Conservation (phyloP, 192 early-diverging fungal species). For the Coemansia furcata region DNA sequence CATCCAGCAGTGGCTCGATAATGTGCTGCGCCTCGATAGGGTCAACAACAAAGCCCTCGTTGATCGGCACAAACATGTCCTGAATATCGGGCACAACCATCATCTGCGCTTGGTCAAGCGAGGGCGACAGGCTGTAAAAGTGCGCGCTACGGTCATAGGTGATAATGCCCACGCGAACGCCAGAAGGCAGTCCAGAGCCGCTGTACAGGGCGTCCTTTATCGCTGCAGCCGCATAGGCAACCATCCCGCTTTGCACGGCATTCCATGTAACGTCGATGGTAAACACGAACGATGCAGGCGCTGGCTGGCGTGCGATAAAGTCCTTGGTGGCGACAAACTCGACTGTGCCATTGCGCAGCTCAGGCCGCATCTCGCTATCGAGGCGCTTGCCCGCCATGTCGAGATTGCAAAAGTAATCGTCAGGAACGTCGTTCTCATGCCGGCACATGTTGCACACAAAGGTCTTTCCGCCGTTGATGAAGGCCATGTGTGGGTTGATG, state of each 20-base stretch:
- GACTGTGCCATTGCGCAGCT: conserved; percentile 83
- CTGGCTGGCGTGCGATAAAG: conserved; percentile 61
- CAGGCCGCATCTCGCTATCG: conserved; percentile 82
- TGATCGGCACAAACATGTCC: conserved; percentile 93
- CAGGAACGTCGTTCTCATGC: conserved; percentile 79
- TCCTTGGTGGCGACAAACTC: conserved; percentile 86
- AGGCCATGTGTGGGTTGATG: conserved; percentile 86
- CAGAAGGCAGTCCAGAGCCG: conserved; percentile 52
- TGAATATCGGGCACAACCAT: conserved; percentile 88
- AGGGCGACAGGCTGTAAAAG: conserved; percentile 88
- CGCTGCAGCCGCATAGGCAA: conserved; percentile 62
- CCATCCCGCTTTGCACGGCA: conserved; percentile 81
- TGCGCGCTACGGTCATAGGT: conserved; percentile 89
- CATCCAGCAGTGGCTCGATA: conserved; percentile 79
- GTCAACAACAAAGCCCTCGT: conserved; percentile 88
- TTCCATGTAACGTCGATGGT: conserved; percentile 93
- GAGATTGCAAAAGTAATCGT: conserved; percentile 90
- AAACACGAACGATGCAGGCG: conserved; percentile 79
- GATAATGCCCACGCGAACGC: conserved; percentile 77
- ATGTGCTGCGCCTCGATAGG: conserved; percentile 74
- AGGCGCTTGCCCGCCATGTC: conserved; percentile 88
- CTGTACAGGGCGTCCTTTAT: conserved; percentile 72
- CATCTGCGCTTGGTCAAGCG: conserved; percentile 88
- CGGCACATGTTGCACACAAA: conserved; percentile 94
- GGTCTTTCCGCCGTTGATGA: conserved; percentile 85